A percentile compares a stretch with the other conserved stretches of the same genome.
Evolutionary conservation across 2,329 filamentous ascomycete genomes (phyloP).

Genomic region (Xylaria hypoxylon): DNA sequence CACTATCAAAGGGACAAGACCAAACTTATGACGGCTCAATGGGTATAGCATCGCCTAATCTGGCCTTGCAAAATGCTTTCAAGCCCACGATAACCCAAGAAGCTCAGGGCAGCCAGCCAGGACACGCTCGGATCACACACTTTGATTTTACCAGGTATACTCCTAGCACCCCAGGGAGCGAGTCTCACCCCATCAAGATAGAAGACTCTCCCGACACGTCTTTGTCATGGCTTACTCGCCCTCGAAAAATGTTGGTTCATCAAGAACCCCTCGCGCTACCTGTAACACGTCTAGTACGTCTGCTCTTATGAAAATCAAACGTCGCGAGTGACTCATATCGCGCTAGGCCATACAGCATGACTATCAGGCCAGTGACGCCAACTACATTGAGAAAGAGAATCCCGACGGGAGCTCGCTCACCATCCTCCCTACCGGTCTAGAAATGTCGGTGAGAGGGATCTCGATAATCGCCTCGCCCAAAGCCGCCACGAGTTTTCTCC

Average conservation of each 20-base stretch:
- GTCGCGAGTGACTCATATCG: not conserved
- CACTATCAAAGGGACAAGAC: not conserved
- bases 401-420: not conserved
- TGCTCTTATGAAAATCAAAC: not conserved
- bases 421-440: not conserved
- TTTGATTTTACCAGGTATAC: slow-evolving; percentile 17
- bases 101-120: not conserved
- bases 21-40: not conserved
- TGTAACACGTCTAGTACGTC: slow-evolving; percentile 1
- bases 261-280: not conserved
- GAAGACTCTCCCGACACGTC: slow-evolving; percentile 25
- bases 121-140: slow-evolving; percentile 9
- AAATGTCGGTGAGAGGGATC: not conserved
- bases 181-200: slow-evolving; percentile 27
- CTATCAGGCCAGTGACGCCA: not conserved
- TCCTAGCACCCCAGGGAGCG: slow-evolving; percentile 18
- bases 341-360: not conserved
- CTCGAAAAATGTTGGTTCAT: not conserved
- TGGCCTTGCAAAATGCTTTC: not conserved
- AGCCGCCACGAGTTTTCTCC: slow-evolving; percentile 19
- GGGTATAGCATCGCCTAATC: not conserved
- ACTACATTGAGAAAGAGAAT: not conserved
- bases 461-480: slow-evolving; percentile 17
- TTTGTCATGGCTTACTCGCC: not conserved
- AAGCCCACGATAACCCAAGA: not conserved